Evolutionary conservation across 2,329 filamentous ascomycete genomes (phyloP).

Genomic region (Pseudocercospora fijiensis): DNA sequence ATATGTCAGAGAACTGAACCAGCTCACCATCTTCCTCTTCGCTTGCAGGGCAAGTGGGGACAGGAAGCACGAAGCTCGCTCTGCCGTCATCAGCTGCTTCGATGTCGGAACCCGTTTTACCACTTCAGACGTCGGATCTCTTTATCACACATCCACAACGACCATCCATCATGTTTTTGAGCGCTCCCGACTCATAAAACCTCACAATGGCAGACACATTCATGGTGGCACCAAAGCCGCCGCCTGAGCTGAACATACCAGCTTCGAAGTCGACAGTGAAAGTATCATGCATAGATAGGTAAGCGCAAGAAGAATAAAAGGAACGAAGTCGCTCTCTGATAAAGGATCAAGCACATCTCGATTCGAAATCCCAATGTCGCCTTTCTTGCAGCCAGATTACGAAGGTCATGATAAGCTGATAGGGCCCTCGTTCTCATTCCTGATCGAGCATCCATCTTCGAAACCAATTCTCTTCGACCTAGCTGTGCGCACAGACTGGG

Average conservation of each 20-base stretch:
- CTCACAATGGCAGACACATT: slow-evolving; percentile 23
- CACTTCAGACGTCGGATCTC: not conserved
- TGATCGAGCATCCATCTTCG: slow-evolving; percentile 49
- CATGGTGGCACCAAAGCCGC: slow-evolving; percentile 31
- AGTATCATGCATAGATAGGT: slow-evolving; percentile 41
- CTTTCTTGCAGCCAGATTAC: slow-evolving; percentile 44
- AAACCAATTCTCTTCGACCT: slow-evolving; percentile 50
- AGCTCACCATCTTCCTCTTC: not conserved
- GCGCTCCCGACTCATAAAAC: no score
- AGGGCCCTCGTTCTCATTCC: slow-evolving; percentile 48
- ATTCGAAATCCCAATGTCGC: slow-evolving; percentile 33
- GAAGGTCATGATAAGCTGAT: slow-evolving; percentile 40
- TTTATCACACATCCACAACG: not conserved
- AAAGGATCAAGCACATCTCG: slow-evolving; percentile 34
- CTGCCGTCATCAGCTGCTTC: slow-evolving; percentile 9
- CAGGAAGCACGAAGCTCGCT: not conserved
- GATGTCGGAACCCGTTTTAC: not conserved
- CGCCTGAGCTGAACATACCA: slow-evolving; percentile 38
- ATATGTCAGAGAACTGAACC: no score
- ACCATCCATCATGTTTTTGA: not conserved
- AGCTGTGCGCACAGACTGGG: slow-evolving; percentile 48
- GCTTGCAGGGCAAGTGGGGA: slow-evolving; percentile 1
- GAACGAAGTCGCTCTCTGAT: not conserved
- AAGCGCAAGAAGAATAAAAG: slow-evolving; percentile 1
- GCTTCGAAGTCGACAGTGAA: slow-evolving; percentile 35